A percentile compares a stretch with the other conserved stretches of the same genome.
Conservation (phyloP, 192 early-diverging fungal genomes). For the Coemansia sp. region DNA sequence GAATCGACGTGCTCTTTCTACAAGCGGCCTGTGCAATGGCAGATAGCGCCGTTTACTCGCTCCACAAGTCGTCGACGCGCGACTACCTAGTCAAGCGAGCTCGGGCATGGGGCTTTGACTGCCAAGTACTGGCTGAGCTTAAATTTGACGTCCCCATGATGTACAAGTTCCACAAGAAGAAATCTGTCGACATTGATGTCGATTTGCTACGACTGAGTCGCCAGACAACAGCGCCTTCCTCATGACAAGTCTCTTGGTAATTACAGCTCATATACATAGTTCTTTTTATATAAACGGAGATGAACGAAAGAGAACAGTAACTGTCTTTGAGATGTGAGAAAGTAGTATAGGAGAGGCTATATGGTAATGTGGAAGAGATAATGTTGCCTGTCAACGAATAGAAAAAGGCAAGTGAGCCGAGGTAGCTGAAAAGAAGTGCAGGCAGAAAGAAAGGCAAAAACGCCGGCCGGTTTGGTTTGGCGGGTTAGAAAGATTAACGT, state of each 20-base stretch:
- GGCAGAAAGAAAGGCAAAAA: slow-evolving; percentile 5
- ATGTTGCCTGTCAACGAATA: slow-evolving; percentile 7
- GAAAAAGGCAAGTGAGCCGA: slow-evolving; percentile 1
- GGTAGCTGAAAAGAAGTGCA: slow-evolving; percentile 12
- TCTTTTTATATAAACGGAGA: background rate
- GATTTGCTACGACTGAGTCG: slow-evolving; percentile 66
- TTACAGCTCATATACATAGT: background rate
- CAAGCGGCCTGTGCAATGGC: slow-evolving; percentile 67
- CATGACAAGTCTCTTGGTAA: background rate
- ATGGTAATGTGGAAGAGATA: background rate
- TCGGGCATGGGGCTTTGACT: slow-evolving; percentile 69
- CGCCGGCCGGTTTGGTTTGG: background rate
- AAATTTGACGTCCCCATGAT: slow-evolving; percentile 78
- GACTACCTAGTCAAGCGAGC: slow-evolving; percentile 72
- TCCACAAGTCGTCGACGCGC: slow-evolving; percentile 79
- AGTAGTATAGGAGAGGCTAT: background rate
- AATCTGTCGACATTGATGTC: slow-evolving; percentile 70
- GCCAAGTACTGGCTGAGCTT: slow-evolving; percentile 74
- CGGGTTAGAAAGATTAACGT: background rate
- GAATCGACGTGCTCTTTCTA: slow-evolving; percentile 73
- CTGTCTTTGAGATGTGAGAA: background rate
- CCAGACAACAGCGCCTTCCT: slow-evolving; percentile 7
- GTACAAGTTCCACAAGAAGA: slow-evolving; percentile 80
- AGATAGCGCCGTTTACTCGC: slow-evolving; percentile 68
- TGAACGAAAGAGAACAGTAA: background rate